These are phyloP conservation scores for Russula earlei DNA, from an alignment of 768 basidiomycete genomes.

Conservation along the genomic window DNA sequence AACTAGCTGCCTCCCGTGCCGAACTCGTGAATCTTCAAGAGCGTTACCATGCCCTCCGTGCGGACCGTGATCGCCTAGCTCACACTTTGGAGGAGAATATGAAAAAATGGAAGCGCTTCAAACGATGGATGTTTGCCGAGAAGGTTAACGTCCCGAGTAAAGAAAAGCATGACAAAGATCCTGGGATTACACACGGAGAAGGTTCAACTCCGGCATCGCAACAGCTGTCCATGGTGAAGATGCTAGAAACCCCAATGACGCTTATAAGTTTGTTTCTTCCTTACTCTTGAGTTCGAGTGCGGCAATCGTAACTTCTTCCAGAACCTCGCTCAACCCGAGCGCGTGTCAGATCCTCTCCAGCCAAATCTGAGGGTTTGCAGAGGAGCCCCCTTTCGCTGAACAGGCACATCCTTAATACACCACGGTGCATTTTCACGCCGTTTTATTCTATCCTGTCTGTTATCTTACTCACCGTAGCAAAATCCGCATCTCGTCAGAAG, in stretches of 20 bases:
- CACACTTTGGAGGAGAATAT: neutral
- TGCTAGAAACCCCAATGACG: slow-evolving; percentile 8
- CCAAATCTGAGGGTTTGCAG: neutral
- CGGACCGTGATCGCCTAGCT: slow-evolving; percentile 2
- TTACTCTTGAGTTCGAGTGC: neutral
- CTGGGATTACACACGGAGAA: neutral
- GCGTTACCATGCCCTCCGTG: slow-evolving; percentile 10
- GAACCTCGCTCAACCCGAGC: neutral
- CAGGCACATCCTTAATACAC: slow-evolving; percentile 2
- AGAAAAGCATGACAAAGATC: neutral
- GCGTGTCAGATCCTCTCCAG: neutral
- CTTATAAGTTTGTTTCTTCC: slow-evolving; percentile 1
- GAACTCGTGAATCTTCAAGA: slow-evolving; percentile 6
- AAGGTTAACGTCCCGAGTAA: neutral
- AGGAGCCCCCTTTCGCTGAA: neutral
- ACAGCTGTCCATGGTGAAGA: neutral
- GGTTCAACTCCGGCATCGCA: neutral
- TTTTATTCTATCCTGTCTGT: too few species aligned
- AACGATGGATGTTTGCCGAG: neutral
- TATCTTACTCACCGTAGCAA: neutral
- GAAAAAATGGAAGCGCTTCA: slow-evolving; percentile 13
- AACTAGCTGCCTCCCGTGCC: neutral
- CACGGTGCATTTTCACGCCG: neutral
- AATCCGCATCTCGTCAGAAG: neutral
- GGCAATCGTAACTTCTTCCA: neutral